These are phyloP conservation scores for Suhomyces anneliseae DNA, from an alignment of 1,139 yeast species.

Conservation along the genomic window DNA sequence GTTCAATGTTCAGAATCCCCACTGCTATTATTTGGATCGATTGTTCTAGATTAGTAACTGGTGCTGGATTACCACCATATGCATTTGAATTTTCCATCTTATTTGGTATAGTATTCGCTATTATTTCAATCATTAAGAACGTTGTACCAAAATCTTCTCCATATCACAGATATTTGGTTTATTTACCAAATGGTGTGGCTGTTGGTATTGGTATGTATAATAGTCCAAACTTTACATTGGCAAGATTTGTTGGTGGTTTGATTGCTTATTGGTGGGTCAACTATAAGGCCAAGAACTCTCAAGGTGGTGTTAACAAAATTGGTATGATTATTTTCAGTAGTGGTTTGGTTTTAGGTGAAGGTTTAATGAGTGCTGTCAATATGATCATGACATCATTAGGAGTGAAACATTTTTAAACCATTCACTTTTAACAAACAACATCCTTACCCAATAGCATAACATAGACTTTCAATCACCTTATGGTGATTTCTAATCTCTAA, in stretches of 20 bases:
- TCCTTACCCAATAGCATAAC: no score
- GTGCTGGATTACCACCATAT: slow-evolving; percentile 82
- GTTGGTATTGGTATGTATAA: slow-evolving; percentile 96
- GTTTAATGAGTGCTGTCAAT: slow-evolving; percentile 77
- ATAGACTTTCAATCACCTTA: no score
- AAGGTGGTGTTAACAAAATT: slow-evolving; percentile 46
- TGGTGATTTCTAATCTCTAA: no score
- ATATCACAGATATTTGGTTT: slow-evolving; percentile 47
- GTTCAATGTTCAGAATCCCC: slow-evolving; percentile 77
- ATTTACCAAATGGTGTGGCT: slow-evolving; percentile 91
- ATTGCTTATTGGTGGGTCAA: slow-evolving; percentile 62
- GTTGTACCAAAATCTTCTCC: slow-evolving; percentile 40
- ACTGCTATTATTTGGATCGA: slow-evolving; percentile 97
- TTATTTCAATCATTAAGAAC: slow-evolving; percentile 66
- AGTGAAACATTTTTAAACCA: slow-evolving; percentile 40
- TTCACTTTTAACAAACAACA: no score
- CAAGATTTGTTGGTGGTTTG: slow-evolving; percentile 89
- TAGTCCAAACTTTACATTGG: slow-evolving; percentile 89
- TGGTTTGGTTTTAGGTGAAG: slow-evolving; percentile 93
- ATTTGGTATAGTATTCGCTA: slow-evolving; percentile 69
- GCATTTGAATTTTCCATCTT: slow-evolving; percentile 64
- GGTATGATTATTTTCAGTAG: slow-evolving; percentile 83
- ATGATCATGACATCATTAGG: slow-evolving; percentile 73
- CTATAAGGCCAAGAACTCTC: slow-evolving; percentile 24
- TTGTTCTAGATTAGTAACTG: slow-evolving; percentile 89